Conservation (phyloP, 345 rosid genomes). For the Microthlaspi erraticum region DNA sequence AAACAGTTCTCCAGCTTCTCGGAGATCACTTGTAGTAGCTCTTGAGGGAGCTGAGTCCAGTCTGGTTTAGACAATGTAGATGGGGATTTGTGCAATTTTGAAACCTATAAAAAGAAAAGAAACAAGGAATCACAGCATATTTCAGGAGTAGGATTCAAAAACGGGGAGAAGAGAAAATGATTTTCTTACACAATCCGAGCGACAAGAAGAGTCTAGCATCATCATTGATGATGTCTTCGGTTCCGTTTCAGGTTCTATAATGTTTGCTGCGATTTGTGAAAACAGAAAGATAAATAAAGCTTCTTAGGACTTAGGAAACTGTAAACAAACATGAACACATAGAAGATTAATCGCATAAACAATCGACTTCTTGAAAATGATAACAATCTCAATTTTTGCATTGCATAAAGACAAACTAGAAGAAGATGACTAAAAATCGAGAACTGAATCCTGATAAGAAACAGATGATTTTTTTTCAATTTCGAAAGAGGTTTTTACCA, state of each 20-base stretch:
- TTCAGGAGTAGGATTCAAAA: too few species aligned
- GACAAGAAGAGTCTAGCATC: background rate
- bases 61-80: background rate
- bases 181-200: background rate
- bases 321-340: background rate
- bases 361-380: background rate
- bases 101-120: background rate
- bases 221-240: background rate
- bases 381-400: background rate
- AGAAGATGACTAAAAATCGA: too few species aligned
- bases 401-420: background rate
- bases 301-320: background rate
- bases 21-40: background rate
- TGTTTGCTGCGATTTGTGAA: background rate
- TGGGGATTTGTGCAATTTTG: background rate
- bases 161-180: background rate
- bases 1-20: background rate
- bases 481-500: too few species aligned
- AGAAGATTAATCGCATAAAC: background rate
- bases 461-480: too few species aligned
- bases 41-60: conserved; percentile 11
- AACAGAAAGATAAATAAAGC: background rate
- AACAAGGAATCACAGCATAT: too few species aligned
- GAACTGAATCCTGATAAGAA: too few species aligned
- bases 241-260: background rate